Conservation (phyloP, 1,284 basidiomycete genomes). For the Fomitopsis schrenkii region DNA sequence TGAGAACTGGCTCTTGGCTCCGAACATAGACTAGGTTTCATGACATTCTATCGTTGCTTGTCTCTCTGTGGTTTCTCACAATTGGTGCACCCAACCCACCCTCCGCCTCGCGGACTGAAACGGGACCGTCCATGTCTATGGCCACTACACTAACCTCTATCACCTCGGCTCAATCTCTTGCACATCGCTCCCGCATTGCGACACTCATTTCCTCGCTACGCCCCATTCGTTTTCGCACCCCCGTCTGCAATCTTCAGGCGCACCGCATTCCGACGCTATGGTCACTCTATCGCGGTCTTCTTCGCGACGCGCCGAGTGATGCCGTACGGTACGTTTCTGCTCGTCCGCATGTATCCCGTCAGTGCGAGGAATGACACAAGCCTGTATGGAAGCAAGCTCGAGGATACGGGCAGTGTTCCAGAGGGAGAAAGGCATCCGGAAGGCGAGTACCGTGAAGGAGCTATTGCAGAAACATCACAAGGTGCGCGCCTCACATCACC, state of each 20-base stretch:
- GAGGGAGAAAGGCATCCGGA: constrained; percentile 38
- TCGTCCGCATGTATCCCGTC: background rate
- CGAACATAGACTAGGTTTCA: too few relatives aligned
- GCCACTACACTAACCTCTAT: constrained; percentile 10
- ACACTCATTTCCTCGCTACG: constrained; percentile 51
- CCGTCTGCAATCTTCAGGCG: constrained; percentile 67
- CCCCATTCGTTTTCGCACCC: constrained; percentile 53
- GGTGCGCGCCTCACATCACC: constrained; percentile 30
- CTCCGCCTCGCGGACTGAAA: too few relatives aligned
- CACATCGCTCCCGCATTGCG: constrained; percentile 50
- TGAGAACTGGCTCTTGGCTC: too few relatives aligned
- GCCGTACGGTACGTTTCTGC: constrained; percentile 40
- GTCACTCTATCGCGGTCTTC: constrained; percentile 68
- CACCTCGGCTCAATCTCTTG: constrained; percentile 31
- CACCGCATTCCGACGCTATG: constrained; percentile 77
- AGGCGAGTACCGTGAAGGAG: constrained; percentile 23
- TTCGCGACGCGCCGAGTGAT: constrained; percentile 49
- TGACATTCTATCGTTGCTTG: too few relatives aligned
- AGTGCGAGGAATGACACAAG: background rate
- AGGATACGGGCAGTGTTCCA: constrained; percentile 55
- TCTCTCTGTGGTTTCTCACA: too few relatives aligned
- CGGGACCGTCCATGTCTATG: background rate
- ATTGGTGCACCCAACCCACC: too few relatives aligned
- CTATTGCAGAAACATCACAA: constrained; percentile 50
- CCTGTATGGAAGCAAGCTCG: constrained; percentile 43